These are phyloP conservation scores for Solanum lignicaule DNA, from an alignment of 257 asterid species.

Conservation along the genomic window DNA sequence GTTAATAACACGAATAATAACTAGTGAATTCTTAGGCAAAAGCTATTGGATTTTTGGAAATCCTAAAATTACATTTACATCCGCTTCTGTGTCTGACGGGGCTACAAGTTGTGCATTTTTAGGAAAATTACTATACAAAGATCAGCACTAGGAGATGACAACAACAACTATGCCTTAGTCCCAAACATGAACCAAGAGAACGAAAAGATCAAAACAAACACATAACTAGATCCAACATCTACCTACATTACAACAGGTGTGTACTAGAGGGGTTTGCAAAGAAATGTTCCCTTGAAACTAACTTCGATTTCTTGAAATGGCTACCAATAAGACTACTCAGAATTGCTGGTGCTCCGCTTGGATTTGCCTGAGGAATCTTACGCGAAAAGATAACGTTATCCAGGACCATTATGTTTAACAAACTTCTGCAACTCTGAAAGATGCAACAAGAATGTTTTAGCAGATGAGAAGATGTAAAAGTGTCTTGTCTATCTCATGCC, in stretches of 20 bases:
- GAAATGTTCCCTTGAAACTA: constrained; percentile 44
- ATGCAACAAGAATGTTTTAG: constrained; percentile 10
- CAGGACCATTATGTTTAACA: constrained; percentile 56
- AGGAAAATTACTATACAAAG: not conserved
- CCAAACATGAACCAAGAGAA: not conserved
- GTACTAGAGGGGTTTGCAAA: constrained; percentile 73
- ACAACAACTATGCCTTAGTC: not conserved
- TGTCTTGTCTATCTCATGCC: not conserved
- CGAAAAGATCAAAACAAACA: not conserved
- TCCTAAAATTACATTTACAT: not conserved
- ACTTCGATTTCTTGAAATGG: constrained; percentile 29
- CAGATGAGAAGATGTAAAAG: not conserved
- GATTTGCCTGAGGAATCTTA: constrained; percentile 40
- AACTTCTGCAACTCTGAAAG: constrained; percentile 76
- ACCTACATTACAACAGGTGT: constrained; percentile 28
- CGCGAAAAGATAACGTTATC: constrained; percentile 56
- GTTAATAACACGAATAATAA: not conserved
- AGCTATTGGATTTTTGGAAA: not conserved
- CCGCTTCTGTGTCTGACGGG: not conserved
- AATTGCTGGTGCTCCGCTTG: constrained; percentile 53
- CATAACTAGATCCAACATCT: not conserved
- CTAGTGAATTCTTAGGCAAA: not conserved
- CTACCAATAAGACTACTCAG: constrained; percentile 41
- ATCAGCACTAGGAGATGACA: not conserved
- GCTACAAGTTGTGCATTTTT: not conserved